A percentile compares a stretch with the other conserved stretches of the same genome.
phyloP scores from a whole-genome alignment of 768 basidiomycete species.

The Xerocomus potaroensis region DNA sequence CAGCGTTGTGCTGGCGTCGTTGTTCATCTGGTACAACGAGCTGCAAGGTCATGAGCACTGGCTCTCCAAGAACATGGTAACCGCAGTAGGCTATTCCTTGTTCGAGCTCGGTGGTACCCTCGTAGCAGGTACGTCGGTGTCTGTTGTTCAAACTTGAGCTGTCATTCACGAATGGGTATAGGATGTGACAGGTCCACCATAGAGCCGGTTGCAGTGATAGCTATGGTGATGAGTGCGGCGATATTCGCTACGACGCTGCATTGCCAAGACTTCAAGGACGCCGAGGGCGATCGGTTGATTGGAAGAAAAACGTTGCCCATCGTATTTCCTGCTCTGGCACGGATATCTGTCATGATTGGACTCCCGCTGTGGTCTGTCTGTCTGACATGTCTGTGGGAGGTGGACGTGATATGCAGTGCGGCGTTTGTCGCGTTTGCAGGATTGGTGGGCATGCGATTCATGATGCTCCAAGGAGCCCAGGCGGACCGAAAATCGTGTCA shows the following conservation, averaged over 20 bases:
- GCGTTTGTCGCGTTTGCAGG: slow-evolving; percentile 25
- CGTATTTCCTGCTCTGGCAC: slow-evolving; percentile 33
- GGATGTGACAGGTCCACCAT: slow-evolving; percentile 22
- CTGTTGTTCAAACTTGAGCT: not conserved
- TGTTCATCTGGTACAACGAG: slow-evolving; percentile 40
- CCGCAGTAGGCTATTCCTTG: slow-evolving; percentile 34
- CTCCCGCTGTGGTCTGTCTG: slow-evolving; percentile 30
- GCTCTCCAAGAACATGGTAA: slow-evolving; percentile 34
- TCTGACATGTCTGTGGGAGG: slow-evolving; percentile 23
- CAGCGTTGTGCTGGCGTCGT: slow-evolving; percentile 26
- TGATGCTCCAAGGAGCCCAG: slow-evolving; percentile 16
- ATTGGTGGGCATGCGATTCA: slow-evolving; percentile 24
- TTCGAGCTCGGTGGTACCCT: slow-evolving; percentile 38
- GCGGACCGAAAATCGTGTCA: slow-evolving; percentile 28
- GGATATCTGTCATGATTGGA: slow-evolving; percentile 23
- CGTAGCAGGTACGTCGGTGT: slow-evolving; percentile 30
- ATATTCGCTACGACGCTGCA: slow-evolving; percentile 37
- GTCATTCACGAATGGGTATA: slow-evolving; percentile 11
- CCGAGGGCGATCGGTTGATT: slow-evolving; percentile 37
- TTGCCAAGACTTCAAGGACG: slow-evolving; percentile 37
- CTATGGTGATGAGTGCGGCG: slow-evolving; percentile 28
- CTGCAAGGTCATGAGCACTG: slow-evolving; percentile 23
- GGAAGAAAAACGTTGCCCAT: slow-evolving; percentile 44
- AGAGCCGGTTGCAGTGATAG: slow-evolving; percentile 26
- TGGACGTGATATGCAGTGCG: slow-evolving; percentile 24